phyloP scores from a whole-genome alignment of 2,329 filamentous ascomycete genomes.

The Aureobasidium sp. region DNA sequence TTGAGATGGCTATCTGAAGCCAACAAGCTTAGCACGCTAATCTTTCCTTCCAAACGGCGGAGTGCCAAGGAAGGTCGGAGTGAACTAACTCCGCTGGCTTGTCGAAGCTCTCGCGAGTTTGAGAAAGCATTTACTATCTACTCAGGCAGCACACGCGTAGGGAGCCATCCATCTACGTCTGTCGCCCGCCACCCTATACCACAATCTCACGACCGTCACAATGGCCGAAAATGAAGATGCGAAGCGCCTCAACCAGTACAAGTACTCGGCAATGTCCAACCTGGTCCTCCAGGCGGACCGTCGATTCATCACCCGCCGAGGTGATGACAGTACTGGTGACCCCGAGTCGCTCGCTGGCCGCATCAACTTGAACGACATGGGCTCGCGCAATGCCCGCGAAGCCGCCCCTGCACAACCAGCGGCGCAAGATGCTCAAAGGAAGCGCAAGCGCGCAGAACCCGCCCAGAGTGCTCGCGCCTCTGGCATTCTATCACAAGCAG shows the following conservation, averaged over 20 bases:
- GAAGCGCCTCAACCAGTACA: conserved; percentile 29
- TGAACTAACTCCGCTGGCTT: background rate
- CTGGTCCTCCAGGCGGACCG: conserved; percentile 99
- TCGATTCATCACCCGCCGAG: conserved; percentile 84
- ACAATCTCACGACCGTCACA: conserved; percentile 4
- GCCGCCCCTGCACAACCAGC: conserved; percentile 58
- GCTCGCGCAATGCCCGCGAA: conserved; percentile 70
- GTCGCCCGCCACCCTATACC: conserved; percentile 7
- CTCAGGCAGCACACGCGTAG: conserved; percentile 13
- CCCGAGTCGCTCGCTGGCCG: conserved; percentile 94
- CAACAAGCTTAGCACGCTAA: too few relatives aligned
- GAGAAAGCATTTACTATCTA: background rate
- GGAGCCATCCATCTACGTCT: conserved; percentile 8
- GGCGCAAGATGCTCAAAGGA: conserved; percentile 59
- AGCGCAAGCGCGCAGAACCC: conserved; percentile 68
- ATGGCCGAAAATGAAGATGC: conserved; percentile 26
- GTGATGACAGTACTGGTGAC: conserved; percentile 92
- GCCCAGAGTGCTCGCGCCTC: conserved; percentile 57
- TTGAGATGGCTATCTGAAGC: too few relatives aligned
- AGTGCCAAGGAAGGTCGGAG: background rate
- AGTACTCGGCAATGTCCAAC: conserved; percentile 72
- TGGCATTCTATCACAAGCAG: conserved; percentile 74
- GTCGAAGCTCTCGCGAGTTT: background rate
- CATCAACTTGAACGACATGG: conserved; percentile 93
- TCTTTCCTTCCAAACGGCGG: background rate